Evolutionary conservation across 192 early-diverging fungal species (phyloP), one percentile per base, ranked within the genome.

Genomic region (Fimicolochytrium jonesii): DNA sequence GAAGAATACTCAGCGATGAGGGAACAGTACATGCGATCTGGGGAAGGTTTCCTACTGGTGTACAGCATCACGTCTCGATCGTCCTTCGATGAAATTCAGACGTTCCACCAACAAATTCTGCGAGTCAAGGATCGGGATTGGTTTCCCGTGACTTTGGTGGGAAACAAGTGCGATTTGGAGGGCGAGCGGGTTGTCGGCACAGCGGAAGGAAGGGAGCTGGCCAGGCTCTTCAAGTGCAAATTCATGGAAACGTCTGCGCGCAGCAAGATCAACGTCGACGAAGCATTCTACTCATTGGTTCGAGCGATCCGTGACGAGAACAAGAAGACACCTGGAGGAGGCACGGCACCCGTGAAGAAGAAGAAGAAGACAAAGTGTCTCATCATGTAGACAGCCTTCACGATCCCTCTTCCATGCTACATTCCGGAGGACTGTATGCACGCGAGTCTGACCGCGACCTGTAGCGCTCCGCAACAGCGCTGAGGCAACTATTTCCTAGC

Each of bases 221-320:
- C 92, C 18, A 76, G 76, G 59, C 68, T 70, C 18, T 91, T 93
- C 69, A 81, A 78, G 15, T 92, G 89, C 58, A 73, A 80, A 35
- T 92, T 90, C 74, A 82, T 93, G 30, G 94, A 97, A 71, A 90
- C 94, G 33, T 89, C 86, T 39, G 95, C 95, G 50, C 91, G 90
- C 71, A 81, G 83, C 44, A 82, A 88, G 48, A 86, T 91, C 48
- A 93, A 94, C 66, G 95, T 97, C 17, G 93, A 97, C 51, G 92
- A 95, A 56, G 83, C 88, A 0, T 97, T 93, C 70, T 90, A 85
- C 68, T 79, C 84, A 29, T 81, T 95, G 25, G 93, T 97, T 33
- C 50, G 67, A 9, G 67, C 90, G 54, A 92, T 94, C 51, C 82
- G 89, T 13, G 70, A 72, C 34, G 62, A 64, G 15, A 55, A 55